Evolutionary conservation across 106 monocot species (phyloP).

Genomic region (Hemerocallis citrina): DNA sequence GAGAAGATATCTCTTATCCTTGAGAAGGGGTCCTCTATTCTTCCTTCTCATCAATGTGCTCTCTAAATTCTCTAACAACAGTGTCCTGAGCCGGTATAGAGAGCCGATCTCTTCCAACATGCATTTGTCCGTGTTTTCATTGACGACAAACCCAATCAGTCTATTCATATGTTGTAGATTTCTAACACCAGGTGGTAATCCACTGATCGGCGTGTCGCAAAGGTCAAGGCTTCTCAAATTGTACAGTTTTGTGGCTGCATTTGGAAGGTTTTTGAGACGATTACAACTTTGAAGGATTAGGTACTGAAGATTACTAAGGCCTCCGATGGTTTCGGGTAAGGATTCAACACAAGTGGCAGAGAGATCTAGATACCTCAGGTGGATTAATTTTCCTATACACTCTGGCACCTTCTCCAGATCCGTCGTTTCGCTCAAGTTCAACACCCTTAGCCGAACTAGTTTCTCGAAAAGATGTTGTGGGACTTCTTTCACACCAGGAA

Average conservation of each 20-base stretch:
- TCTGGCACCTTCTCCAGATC: constrained; percentile 2
- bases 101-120: neutral
- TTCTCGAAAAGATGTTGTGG: neutral
- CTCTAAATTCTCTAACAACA: constrained; percentile 1
- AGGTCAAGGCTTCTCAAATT: neutral
- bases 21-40: neutral
- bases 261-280: neutral
- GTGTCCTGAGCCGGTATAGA: neutral
- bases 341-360: constrained; percentile 2
- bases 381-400: constrained; percentile 14
- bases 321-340: constrained; percentile 7
- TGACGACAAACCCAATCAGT: neutral
- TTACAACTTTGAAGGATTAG: neutral
- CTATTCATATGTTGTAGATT: neutral
- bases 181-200: neutral
- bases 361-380: constrained; percentile 21
- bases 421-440: neutral
- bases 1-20: neutral
- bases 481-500: neutral
- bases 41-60: neutral
- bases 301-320: constrained; percentile 20
- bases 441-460: neutral
- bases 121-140: neutral
- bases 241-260: neutral
- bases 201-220: neutral